Base-by-base conservation (phyloP, 257 asterid species). In the Fraxinus cuspidata region DNA sequence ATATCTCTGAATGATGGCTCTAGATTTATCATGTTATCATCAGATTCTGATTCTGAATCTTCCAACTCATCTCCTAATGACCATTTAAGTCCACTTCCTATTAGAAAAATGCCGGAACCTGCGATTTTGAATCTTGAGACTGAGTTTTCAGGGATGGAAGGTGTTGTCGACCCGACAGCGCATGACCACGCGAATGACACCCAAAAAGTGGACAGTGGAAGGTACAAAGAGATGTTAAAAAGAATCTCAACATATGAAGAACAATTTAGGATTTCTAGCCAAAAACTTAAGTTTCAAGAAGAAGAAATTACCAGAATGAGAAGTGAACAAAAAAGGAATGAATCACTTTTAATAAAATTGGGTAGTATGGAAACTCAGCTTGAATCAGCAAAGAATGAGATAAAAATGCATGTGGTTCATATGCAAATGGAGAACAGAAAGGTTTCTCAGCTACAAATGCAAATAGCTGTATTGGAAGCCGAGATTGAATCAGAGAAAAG, bases 41-140 rank as follows among this genome's bases (percentile, higher is more conserved):
- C 96, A 3, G 97, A 92, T 84, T 92, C 93, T 64, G 98, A 94
- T 82, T 83, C 91, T 15, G 98, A 91, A 69, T 83, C 93, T 32
- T 89, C 38, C 44, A 66, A 80, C 76, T 74, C 81, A 15, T 82
- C 90, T 77, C 75, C 84, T 31, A 27, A 60, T 64, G 86, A 72
- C 42, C 75, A 72, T 60, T 70, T 70, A 47, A 74, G 79, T 51
- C 74, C 84, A 1, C 63, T 53, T 79, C 56, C 72, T 67, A 74
- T 74, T 71, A 78, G 71, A 7, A 82, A 75, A 75, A 73, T 75
- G 78, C 69, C 47, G 78, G 76, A 82, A 72, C 80, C 53, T 65
- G 77, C 74, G 32, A 73, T 40, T 67, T n/a, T 70, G 71, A 77
- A 76, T 12, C 44, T 72, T 84, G 83, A 70, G 69, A 32, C 71